Evolutionary conservation across 371 early-diverging fungal genomes (phyloP).

Genomic region (Haplosporangium sp.): DNA sequence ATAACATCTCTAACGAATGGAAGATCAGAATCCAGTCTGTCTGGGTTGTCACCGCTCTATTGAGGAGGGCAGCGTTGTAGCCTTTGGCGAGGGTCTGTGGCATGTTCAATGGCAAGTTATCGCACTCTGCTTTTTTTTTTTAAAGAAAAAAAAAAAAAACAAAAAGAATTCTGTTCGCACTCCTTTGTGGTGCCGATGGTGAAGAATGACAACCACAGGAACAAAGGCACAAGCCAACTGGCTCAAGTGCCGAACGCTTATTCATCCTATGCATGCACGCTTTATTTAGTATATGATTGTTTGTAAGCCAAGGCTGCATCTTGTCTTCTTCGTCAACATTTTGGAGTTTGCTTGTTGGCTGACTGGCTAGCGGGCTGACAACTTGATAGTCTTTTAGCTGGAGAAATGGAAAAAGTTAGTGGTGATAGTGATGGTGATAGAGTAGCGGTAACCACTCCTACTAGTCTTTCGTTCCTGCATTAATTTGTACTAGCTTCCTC

Average conservation of each 20-base stretch:
- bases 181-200: too few relatives aligned
- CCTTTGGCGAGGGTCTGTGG: slow-evolving; percentile 86
- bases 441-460: too few relatives aligned
- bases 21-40: slow-evolving; percentile 67
- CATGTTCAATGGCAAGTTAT: slow-evolving; percentile 75
- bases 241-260: neutral
- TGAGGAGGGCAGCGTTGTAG: slow-evolving; percentile 82
- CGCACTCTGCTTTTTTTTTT: slow-evolving; percentile 2
- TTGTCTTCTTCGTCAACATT: too few relatives aligned
- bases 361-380: too few relatives aligned
- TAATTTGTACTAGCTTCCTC: neutral
- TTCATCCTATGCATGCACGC: neutral
- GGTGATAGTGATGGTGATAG: too few relatives aligned
- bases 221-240: neutral
- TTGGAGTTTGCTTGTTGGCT: too few relatives aligned
- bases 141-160: neutral
- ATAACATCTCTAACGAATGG: neutral
- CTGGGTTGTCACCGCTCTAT: slow-evolving; percentile 76
- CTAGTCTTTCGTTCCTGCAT: too few relatives aligned
- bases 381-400: too few relatives aligned
- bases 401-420: too few relatives aligned
- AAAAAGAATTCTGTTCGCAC: too few relatives aligned
- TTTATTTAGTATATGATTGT: neutral
- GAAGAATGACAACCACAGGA: neutral
- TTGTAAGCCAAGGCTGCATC: too few relatives aligned